Base-by-base conservation (phyloP, 495 filamentous ascomycete genomes). In the Xylaria acuta region DNA sequence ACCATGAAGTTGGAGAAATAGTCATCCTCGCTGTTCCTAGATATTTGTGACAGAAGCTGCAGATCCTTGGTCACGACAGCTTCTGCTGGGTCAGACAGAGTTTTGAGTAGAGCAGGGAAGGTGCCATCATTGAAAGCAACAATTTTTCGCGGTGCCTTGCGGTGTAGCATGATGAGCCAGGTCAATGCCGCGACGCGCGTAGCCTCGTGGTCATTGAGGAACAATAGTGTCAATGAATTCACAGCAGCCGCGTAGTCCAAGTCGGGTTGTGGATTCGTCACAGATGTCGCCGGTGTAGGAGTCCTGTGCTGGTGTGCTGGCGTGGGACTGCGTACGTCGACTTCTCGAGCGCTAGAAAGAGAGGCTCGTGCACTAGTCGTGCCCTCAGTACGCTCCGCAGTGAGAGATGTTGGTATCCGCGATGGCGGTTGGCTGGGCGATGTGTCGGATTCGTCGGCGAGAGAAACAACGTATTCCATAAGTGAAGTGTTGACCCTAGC, bases 1-100 rank as follows among this genome's bases (percentile, higher is more conserved):
- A 97, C 93, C 97, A 99, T 98, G 78, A 99, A 99, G 16, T 94
- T 95, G 1, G 93, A 91, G 79, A 99, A 98, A 81, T 98, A 98
- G 76, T 93, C 92, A 75, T 98, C 97, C 76, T 97, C 96, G 82
- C 95, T 98, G 72, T 97, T 97, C 66, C 90, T 89, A 5, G 95
- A 97, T 41, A 99, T 98, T 73, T 99, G 95, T 5, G 95, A 97
- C 18, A 99, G 87, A 18, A 99, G 88, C 76, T 97, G 94, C 18
- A 99, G 83, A 78, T 99, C 97, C 71, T 95, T 93, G 16, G 94
- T 98, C 0, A 99, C 97, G 53, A 99, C 97, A 20, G 94, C 91
- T 79, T 99, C 97, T 40, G 95, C 90, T 30, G 97, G 94, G 78
- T 99, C 97, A 3, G 95, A 97, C 3, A 99, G 86, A 0, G 97